Conservation (phyloP, 1,284 basidiomycete species). For the Athelia psychrophila region DNA sequence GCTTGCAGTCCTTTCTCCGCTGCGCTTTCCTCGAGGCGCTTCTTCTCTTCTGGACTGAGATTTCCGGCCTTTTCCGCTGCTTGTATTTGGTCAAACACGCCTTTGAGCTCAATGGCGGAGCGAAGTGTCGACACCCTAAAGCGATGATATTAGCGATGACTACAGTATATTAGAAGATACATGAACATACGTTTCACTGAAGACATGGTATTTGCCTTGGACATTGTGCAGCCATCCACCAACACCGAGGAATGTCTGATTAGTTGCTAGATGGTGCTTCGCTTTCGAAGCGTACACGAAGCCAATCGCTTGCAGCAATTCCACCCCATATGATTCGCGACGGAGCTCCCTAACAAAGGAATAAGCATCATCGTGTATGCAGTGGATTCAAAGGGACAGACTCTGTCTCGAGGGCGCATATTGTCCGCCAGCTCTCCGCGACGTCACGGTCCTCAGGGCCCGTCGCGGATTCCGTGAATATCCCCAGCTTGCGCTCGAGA, state of each 20-base stretch:
- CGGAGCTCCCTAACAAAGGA: conserved; percentile 64
- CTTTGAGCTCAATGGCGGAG: conserved; percentile 90
- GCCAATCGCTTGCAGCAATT: conserved; percentile 89
- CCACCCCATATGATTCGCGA: conserved; percentile 91
- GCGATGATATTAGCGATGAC: conserved; percentile 6
- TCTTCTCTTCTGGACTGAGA: conserved; percentile 82
- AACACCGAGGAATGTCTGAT: conserved; percentile 76
- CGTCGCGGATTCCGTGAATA: conserved; percentile 89
- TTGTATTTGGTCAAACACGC: conserved; percentile 94
- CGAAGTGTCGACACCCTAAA: conserved; percentile 82
- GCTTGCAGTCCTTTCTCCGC: conserved; percentile 95
- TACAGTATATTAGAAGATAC: conserved; percentile 2
- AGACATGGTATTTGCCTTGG: conserved; percentile 90
- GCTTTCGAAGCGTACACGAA: conserved; percentile 87
- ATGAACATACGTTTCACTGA: conserved; percentile 83
- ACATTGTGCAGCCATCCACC: conserved; percentile 95
- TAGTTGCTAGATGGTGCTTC: conserved; percentile 78
- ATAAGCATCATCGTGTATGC: neutral
- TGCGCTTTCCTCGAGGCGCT: conserved; percentile 92
- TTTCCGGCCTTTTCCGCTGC: conserved; percentile 88
- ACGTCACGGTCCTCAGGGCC: conserved; percentile 74
- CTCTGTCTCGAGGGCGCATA: conserved; percentile 83
- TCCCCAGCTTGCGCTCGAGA: conserved; percentile 83
- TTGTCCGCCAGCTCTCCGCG: conserved; percentile 67
- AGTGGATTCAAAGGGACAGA: conserved; percentile 35